phyloP scores from a whole-genome alignment of 2,329 filamentous ascomycete genomes.

The Myriosclerotinia scirpicola region DNA sequence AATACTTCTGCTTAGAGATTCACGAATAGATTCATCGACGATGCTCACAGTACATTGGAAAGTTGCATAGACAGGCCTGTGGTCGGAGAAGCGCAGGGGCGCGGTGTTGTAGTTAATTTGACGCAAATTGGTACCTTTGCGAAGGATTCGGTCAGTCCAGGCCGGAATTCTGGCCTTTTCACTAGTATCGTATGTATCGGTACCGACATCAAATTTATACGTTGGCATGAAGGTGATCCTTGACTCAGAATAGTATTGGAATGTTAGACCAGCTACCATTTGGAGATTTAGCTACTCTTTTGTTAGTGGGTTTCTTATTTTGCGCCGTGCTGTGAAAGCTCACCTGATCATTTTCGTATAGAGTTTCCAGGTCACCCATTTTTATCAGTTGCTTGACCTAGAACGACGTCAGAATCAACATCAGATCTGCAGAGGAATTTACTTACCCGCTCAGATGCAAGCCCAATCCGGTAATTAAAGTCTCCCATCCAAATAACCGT shows the following conservation, averaged over 20 bases:
- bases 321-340: constrained; percentile 20
- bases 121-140: constrained; percentile 78
- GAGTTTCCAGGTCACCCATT: constrained; percentile 67
- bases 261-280: constrained; percentile 89
- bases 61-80: constrained; percentile 88
- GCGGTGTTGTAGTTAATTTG: constrained; percentile 83
- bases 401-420: neutral
- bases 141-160: constrained; percentile 92
- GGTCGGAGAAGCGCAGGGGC: constrained; percentile 85
- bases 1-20: constrained; percentile 69
- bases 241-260: constrained; percentile 89
- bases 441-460: constrained; percentile 70
- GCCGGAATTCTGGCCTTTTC: constrained; percentile 94
- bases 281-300: constrained; percentile 74
- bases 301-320: constrained; percentile 14
- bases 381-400: constrained; percentile 64
- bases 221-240: constrained; percentile 87
- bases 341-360: constrained; percentile 92
- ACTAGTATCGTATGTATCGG: constrained; percentile 84
- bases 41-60: constrained; percentile 84
- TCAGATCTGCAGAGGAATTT: neutral
- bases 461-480: constrained; percentile 95
- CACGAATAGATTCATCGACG: constrained; percentile 72
- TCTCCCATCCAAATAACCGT: constrained; percentile 93
- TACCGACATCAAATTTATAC: constrained; percentile 91